Percentiles rank a stretch among this genome's conserved stretches.
These are phyloP conservation scores for Epichloe sylvatica DNA, from an alignment of 2,329 filamentous ascomycete species.

Conservation along the genomic window DNA sequence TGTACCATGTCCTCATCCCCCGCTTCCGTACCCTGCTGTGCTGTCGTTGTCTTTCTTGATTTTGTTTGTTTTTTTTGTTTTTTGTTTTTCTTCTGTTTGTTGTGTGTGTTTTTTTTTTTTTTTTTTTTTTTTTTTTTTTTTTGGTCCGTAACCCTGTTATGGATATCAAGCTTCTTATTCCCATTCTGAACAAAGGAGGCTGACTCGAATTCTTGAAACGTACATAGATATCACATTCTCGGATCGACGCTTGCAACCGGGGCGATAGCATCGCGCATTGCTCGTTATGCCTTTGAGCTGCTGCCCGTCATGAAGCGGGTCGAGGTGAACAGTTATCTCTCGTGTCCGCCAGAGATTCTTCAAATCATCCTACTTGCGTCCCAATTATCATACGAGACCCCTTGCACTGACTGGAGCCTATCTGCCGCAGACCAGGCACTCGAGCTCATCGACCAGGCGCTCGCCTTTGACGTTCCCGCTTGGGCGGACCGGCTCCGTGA, in stretches of 20 bases:
- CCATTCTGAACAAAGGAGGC: not conserved
- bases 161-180: not conserved
- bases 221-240: constrained; percentile 26
- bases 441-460: constrained; percentile 26
- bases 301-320: constrained; percentile 27
- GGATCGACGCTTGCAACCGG: constrained; percentile 24
- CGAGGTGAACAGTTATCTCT: constrained; percentile 28
- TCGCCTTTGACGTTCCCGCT: constrained; percentile 26
- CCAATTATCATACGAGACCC: constrained; percentile 26
- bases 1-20: too few species aligned
- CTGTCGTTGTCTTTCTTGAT: too few species aligned
- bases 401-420: constrained; percentile 17
- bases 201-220: not conserved
- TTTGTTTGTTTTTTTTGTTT: too few species aligned
- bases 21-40: too few species aligned
- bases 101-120: too few species aligned
- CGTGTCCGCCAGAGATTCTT: constrained; percentile 28
- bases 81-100: too few species aligned
- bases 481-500: constrained; percentile 28
- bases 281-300: constrained; percentile 25
- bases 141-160: not conserved
- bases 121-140: not conserved
- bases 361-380: constrained; percentile 31
- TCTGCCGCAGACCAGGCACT: constrained; percentile 23
- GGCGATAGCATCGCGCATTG: constrained; percentile 24